Evolutionary conservation across 352 stramenopile species (phyloP), one percentile per base, ranked within the genome.

Genomic region (Phytophthora melonis): DNA sequence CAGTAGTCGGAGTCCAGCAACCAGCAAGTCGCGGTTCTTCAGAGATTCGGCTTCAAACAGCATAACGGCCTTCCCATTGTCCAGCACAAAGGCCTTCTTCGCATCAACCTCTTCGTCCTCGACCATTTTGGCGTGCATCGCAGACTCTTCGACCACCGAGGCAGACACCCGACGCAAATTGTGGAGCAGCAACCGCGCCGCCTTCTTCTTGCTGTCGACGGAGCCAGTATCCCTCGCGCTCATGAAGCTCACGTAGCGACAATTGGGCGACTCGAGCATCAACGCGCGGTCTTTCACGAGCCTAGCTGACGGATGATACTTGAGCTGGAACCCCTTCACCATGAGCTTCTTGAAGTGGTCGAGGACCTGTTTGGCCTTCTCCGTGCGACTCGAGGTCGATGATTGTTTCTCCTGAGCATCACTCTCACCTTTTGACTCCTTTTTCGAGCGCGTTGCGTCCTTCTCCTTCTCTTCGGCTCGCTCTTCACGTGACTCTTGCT

Each of bases 311-410:
- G 86, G 78, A 53, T 90, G 76, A 69, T 93, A 91, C 45, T 83
- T 81, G n/a, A 91, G 70, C 65, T 81, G 66, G 45, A 91, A 93
- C 5, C 83, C 86, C 43, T 91, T 91, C 21, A 84, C 73, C 55
- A 93, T 74, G 19, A 93, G 77, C 67, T 88, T 93, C 53, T 91
- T 91, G 75, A 93, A 93, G 55, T 93, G 86, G 6, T 87, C 64
- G 2, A 92, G 75, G 41, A 92, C 73, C 56, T 91, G 75, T 14
- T 84, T 86, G 34, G 79, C 84, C 68, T 92, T 92, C 34, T 88
- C 82, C 6, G 77, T 72, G 19, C 65, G 70, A 53, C 50, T 62
- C 19, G 65, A 65, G 1, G 43, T n/a, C 18, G 62, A 49, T 23
- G 62, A 49, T 23, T 58, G 60, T n/a, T 66, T 71, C 45, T 76